Evolutionary conservation across 257 asterid species (phyloP).

Genomic region (Salvia rosmarinus): DNA sequence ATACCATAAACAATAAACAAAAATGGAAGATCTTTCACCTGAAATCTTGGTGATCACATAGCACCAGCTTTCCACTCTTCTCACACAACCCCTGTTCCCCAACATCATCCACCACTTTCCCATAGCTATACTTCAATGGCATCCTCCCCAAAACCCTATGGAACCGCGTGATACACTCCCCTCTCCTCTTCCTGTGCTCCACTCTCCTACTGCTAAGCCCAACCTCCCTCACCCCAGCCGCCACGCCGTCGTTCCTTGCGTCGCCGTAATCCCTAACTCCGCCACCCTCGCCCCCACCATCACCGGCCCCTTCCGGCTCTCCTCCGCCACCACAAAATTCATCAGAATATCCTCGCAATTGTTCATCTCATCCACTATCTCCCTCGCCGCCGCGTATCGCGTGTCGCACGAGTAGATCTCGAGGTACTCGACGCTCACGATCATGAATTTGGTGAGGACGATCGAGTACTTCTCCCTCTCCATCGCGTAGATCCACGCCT

Average conservation of each 20-base stretch:
- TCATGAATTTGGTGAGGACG: slow-evolving; percentile 77
- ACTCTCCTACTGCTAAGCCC: slow-evolving; percentile 78
- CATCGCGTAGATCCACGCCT: slow-evolving; percentile 80
- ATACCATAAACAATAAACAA: background rate
- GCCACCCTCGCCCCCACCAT: slow-evolving; percentile 58
- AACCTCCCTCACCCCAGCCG: slow-evolving; percentile 56
- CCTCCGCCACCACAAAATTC: slow-evolving; percentile 78
- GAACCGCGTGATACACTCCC: slow-evolving; percentile 72
- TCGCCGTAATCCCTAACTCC: slow-evolving; percentile 90
- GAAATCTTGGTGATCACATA: slow-evolving; percentile 65
- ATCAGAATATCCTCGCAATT: slow-evolving; percentile 91
- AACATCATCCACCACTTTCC: slow-evolving; percentile 67
- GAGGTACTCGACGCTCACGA: slow-evolving; percentile 52
- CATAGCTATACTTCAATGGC: slow-evolving; percentile 82
- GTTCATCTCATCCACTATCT: slow-evolving; percentile 56
- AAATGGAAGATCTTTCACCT: slow-evolving; percentile 32
- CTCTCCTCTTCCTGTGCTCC: slow-evolving; percentile 88
- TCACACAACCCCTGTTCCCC: slow-evolving; percentile 87
- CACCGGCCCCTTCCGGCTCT: slow-evolving; percentile 58
- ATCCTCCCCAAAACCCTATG: slow-evolving; percentile 67
- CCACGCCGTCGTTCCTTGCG: slow-evolving; percentile 68
- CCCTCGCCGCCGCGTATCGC: slow-evolving; percentile 37
- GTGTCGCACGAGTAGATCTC: slow-evolving; percentile 62
- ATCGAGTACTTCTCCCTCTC: slow-evolving; percentile 72
- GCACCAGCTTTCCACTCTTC: slow-evolving; percentile 65